phyloP scores from a whole-genome alignment of 1,284 basidiomycete species.

The Grifola frondosa region DNA sequence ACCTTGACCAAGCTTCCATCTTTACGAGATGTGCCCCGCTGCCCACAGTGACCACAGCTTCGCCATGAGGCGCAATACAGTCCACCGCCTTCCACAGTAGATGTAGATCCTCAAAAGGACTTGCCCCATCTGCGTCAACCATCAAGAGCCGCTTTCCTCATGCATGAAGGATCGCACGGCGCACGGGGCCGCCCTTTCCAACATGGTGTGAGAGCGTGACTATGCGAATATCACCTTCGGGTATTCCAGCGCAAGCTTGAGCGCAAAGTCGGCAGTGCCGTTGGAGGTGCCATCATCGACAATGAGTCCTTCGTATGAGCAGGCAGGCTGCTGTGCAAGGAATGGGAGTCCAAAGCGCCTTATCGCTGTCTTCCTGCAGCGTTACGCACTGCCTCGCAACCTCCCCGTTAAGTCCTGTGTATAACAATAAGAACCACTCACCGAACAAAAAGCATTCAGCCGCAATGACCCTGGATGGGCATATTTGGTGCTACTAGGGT shows the following conservation, averaged over 20 bases:
- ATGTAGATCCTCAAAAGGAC: conserved; percentile 79
- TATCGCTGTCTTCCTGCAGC: too few species aligned
- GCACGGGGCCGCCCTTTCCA: conserved; percentile 90
- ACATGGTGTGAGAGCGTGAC: conserved; percentile 75
- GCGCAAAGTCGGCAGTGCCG: conserved; percentile 62
- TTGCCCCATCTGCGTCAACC: conserved; percentile 94
- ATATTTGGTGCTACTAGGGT: too few species aligned
- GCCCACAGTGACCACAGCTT: conserved; percentile 71
- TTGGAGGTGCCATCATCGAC: conserved; percentile 89
- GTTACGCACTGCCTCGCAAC: too few species aligned
- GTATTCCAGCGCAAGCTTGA: conserved; percentile 64
- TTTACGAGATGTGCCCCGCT: conserved; percentile 88
- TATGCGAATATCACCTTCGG: conserved; percentile 63
- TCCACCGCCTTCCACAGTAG: conserved; percentile 74
- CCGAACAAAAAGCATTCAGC: too few species aligned
- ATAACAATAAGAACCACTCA: too few species aligned
- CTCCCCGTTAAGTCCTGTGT: too few species aligned
- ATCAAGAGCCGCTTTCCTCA: conserved; percentile 79
- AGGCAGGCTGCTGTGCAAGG: conserved; percentile 32
- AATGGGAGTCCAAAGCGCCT: too few species aligned
- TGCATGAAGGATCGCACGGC: conserved; percentile 82
- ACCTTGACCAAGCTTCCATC: conserved; percentile 89
- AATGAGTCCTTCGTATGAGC: conserved; percentile 77
- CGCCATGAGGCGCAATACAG: conserved; percentile 43
- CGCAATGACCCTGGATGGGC: too few species aligned